Evolutionary conservation across 2,329 filamentous ascomycete species (phyloP), one percentile per base, ranked within the genome.

Genomic region (Phaeosphaeria sp.): DNA sequence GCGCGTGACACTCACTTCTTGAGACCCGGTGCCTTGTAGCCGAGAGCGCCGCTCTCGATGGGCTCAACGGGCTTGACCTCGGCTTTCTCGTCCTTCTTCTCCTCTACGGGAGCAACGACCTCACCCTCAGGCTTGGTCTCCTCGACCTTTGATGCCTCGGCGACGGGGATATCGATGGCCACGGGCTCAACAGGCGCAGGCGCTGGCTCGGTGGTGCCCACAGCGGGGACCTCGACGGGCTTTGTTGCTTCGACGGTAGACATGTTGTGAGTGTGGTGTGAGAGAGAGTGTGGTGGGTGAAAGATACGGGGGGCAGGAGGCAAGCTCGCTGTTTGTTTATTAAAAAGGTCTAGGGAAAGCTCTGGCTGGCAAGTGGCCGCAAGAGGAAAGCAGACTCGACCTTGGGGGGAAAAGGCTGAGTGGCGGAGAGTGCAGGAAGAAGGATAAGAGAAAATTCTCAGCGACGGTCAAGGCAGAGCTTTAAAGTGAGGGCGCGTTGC

Each of bases 1-100:
- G 25, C 49, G 53, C 55, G 48, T n/a, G 27, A 49, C 24, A 75
- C 91, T 84, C 86, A 97, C 93, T 96, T 97, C 82, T 94, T 89
- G 77, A 93, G 85, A 76, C 91, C 91, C 59, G 91, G 89, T 57
- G 87, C 90, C 88, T 97, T 97, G 89, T 96, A 92, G 78, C 91
- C 91, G 53, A 98, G 87, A 69, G 87, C 83, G 62, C 93, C 94
- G 80, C 96, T 93, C 77, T 91, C 89, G 61, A 94, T 84, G 61
- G 91, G 90, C 81, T 89, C 88, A 52, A 77, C 75, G 40, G 78
- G 72, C 75, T 81, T 81, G 59, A 79, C 77, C 75, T 83, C 81
- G 56, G 79, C 78, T 53, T 81, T 66, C 57, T 69, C 66, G 71
- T 78, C 77, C 56, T 77, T 70, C 61, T 79, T 78, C 44, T 67